Base-by-base conservation (phyloP, 2,329 filamentous ascomycete genomes). In the Fusarium sp. region DNA sequence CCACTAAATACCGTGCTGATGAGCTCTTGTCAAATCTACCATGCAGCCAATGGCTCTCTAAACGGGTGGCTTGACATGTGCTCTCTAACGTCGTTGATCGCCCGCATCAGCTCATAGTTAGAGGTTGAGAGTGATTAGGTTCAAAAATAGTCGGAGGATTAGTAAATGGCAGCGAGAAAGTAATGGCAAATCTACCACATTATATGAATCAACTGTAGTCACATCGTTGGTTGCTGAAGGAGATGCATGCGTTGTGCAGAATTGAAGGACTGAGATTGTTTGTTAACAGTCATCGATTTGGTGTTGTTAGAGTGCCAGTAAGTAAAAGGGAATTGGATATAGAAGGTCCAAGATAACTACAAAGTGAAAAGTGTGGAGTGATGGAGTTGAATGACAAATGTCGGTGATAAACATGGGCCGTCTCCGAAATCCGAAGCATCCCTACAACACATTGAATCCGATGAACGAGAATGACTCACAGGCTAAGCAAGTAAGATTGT, bases 351-450 rank as follows among this genome's bases (percentile, higher is more conserved):
- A 44, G 21, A 46, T 42, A 15, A 13, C 4, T 8, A 42, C 9
- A 21, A 20, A 44, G 43, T 9, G 38, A 46, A 41, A 37, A 57
- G n/a, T 21, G 68, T 68, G 67, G 55, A 61, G 62, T 71, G 62
- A 57, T 59, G 44, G 41, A 55, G 44, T 63, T 43, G 28, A 52
- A 61, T 75, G 70, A 74, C 72, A 74, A 74, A 75, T 73, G 41
- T 44, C 61, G 68, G 66, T 42, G 53, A 63, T 71, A 65, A 63
- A 58, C 37, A 44, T 62, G 48, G 44, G 58, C 58, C 67, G 48
- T 58, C 39, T 69, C 69, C 71, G 69, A 74, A 70, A 39, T 70
- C 68, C 68, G 68, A 61, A 57, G 43, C 53, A 23, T 38, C 46
- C 59, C 42, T 44, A 20, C n/a, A 29, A 54, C n/a, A 52, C 39